Percentiles rank a stretch among this genome's conserved stretches.
phyloP scores from a whole-genome alignment of 345 rosid species.

The Citrus mangshanensis region DNA sequence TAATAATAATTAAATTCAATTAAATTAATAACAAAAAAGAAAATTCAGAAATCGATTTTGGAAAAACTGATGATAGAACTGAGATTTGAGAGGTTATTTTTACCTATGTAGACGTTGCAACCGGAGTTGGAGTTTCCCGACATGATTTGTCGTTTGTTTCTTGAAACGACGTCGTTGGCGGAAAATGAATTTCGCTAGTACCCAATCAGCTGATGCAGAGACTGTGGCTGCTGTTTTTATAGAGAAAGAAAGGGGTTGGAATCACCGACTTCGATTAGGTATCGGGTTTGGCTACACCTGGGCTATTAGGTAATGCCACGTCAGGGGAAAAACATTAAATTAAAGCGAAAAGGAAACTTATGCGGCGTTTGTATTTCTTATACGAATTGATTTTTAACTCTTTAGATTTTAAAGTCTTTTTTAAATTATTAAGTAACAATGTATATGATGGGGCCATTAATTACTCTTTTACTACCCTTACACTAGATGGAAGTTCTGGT shows the following conservation, averaged over 20 bases:
- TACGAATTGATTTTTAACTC: too few relatives aligned
- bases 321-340: background rate
- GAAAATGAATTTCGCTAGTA: background rate
- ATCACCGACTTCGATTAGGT: background rate
- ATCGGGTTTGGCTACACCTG: background rate
- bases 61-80: too few relatives aligned
- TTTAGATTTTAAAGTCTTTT: too few relatives aligned
- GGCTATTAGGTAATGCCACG: background rate
- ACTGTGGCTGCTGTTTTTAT: background rate
- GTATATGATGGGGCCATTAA: too few relatives aligned
- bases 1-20: background rate
- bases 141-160: slow-evolving; percentile 27
- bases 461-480: too few relatives aligned
- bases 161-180: background rate
- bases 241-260: background rate
- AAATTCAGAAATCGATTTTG: too few relatives aligned
- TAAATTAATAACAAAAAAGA: background rate
- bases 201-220: background rate
- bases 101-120: slow-evolving; percentile 62
- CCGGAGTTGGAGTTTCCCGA: slow-evolving; percentile 35
- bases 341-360: too few relatives aligned
- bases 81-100: background rate
- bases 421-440: too few relatives aligned
- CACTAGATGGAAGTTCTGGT: slow-evolving; percentile 12
- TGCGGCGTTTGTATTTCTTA: too few relatives aligned